phyloP scores from a whole-genome alignment of 2,329 filamentous ascomycete species.

The Pyrenophora graminea region DNA sequence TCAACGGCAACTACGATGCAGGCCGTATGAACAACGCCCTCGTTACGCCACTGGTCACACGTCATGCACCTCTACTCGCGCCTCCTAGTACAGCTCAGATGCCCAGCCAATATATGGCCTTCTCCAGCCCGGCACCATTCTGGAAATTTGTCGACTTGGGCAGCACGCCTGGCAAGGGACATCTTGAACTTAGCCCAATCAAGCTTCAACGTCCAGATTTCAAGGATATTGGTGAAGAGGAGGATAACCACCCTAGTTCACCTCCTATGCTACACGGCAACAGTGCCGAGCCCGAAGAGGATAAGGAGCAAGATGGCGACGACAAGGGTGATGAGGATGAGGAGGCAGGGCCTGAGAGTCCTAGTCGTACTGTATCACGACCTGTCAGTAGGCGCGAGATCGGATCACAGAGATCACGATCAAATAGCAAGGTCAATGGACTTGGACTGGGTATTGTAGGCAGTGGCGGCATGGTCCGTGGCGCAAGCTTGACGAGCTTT shows the following conservation, averaged over 20 bases:
- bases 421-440: constrained; percentile 39
- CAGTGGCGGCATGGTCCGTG: constrained; percentile 42
- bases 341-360: constrained; percentile 40
- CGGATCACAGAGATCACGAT: constrained; percentile 32
- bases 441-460: constrained; percentile 25
- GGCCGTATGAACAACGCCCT: constrained; percentile 40
- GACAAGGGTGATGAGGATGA: constrained; percentile 42
- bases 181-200: constrained; percentile 42
- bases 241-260: constrained; percentile 39
- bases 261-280: constrained; percentile 38
- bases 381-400: constrained; percentile 42
- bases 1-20: constrained; percentile 32
- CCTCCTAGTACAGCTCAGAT: constrained; percentile 80
- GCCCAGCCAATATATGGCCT: constrained; percentile 84
- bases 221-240: constrained; percentile 37
- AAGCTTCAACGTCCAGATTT: constrained; percentile 40
- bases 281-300: constrained; percentile 35
- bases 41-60: constrained; percentile 72
- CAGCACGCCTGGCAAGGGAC: constrained; percentile 66
- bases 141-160: constrained; percentile 83
- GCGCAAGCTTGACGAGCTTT: constrained; percentile 41
- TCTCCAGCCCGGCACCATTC: constrained; percentile 82
- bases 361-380: constrained; percentile 41
- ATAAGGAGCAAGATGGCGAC: constrained; percentile 38
- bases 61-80: constrained; percentile 73